These are phyloP conservation scores for Smittium mucronatum DNA, from an alignment of 371 early-diverging fungal genomes.

Conservation along the genomic window DNA sequence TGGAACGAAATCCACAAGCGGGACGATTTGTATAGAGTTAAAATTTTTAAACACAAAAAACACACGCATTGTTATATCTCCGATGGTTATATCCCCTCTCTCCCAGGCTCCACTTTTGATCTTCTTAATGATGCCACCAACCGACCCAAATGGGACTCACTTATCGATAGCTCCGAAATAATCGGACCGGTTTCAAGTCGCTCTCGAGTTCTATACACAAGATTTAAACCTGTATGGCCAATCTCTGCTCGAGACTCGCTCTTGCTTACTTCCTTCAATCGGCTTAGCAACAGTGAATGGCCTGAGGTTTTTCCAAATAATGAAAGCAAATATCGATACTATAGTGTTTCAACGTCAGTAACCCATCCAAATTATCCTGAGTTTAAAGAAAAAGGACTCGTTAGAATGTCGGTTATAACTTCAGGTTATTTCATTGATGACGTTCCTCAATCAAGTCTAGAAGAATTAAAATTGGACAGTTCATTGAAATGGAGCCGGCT, in stretches of 20 bases:
- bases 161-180: slow-evolving; percentile 36
- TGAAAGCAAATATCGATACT: background rate
- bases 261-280: slow-evolving; percentile 26
- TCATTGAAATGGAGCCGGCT: background rate
- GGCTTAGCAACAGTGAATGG: background rate
- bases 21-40: background rate
- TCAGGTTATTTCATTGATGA: background rate
- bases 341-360: background rate
- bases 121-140: slow-evolving; percentile 33
- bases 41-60: slow-evolving; percentile 1
- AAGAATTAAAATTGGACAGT: background rate
- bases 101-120: slow-evolving; percentile 38
- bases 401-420: background rate
- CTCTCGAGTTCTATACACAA: slow-evolving; percentile 38
- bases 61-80: background rate
- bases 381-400: background rate
- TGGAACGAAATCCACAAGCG: background rate
- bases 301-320: background rate
- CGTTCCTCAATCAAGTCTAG: background rate
- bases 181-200: slow-evolving; percentile 24
- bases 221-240: slow-evolving; percentile 45
- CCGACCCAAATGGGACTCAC: slow-evolving; percentile 41
- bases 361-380: background rate
- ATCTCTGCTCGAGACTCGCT: slow-evolving; percentile 40
- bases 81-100: background rate